Evolutionary conservation across 1,139 yeast genomes (phyloP), one percentile per base, ranked within the genome.

Genomic region (Kodamaea derodonti): DNA sequence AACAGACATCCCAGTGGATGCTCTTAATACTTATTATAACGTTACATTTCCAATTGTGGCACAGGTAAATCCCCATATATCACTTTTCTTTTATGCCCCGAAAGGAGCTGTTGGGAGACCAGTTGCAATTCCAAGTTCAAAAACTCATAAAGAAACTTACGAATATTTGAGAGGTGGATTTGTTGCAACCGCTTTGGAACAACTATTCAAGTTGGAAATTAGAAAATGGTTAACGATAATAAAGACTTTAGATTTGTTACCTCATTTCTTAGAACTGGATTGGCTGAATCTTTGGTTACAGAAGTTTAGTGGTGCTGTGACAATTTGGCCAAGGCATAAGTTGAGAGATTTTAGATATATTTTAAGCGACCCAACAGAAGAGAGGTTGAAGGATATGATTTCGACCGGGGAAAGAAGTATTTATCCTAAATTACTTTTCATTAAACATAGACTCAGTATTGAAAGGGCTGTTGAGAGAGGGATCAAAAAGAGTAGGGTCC

Each of bases 31-130:
- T n/a, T 82, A 81, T 56, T 84, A 80, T 57, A 83, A 84, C 48
- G 90, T 81, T 27, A 83, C 79, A 51, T 84, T 81, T 52, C 70
- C 87, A 3, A 69, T 84, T 34, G 94, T 84, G 20, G 80, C 88
- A 5, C 95, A 84, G 56, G 92, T 84, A 8, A 84, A 84, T 52
- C 94, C 95, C 1, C 95, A 84, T 53, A 82, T 84, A 30, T 74
- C 84, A 37, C 64, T 84, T 24, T 84, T 84, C 57, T 81, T 80
- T 48, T 84, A 78, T 53, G 84, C 90, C 3, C 88, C 92, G 13
- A 74, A 82, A 46, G 95, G 95, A 2, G 78, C 87, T 1, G 86
- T 84, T 17, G 95, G 95, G 0, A 65, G 84, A 36, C 95, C 95
- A 0, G 86, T 84, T 12, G 73, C 84, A 0, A 52, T 55, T 4